Base-by-base conservation (phyloP, 2,329 filamentous ascomycete genomes). In the Fusarium redolens region DNA sequence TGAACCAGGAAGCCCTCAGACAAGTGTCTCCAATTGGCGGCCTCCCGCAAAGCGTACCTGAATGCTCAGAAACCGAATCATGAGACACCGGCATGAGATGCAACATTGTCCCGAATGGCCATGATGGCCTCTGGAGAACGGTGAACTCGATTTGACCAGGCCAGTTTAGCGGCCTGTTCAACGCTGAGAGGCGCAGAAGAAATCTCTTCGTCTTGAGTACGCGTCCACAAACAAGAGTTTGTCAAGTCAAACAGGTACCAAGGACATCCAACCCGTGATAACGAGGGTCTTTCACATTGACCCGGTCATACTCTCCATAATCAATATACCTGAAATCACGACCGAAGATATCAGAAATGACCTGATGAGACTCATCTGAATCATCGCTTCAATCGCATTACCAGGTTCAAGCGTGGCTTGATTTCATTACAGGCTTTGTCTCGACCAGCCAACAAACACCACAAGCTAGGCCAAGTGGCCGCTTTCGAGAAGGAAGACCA, bases 31-130 rank as follows among this genome's bases (percentile, higher is more conserved):
- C 7, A 51, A 25, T 14, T 35, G 43, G 58, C 58, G 54, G 66
- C 61, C 54, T 73, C 70, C 31, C 20, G 40, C 35, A 40, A 68
- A 31, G 25, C 35, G 20, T 38, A 13, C 38, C 28, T 30, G 15
- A 38, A 31, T 41, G 28, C 45, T 48, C 40, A 52, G 57, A 61
- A 68, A 64, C 71, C 58, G 70, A 62, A 73, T 52, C 18, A 7
- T 17, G 25, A 64, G 14, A 28, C 38, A 55, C 66, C 54, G 66
- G 28, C 40, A 63, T 57, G 28, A 68, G 25, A 33, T 50, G 54
- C 31, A 70, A 50, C 55, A 56, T 28, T 45, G 47, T 40, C 37
- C 51, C 28, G 54, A 55, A 51, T 57, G 61, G 28, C 45, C 50
- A 48, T 43, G 11, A 59, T 37, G 54, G 48, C 37, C 57, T 58